A percentile compares a stretch with the other conserved stretches of the same genome.
Conservation (phyloP, 1,284 basidiomycete species). For the Leccinum griseonigrum region DNA sequence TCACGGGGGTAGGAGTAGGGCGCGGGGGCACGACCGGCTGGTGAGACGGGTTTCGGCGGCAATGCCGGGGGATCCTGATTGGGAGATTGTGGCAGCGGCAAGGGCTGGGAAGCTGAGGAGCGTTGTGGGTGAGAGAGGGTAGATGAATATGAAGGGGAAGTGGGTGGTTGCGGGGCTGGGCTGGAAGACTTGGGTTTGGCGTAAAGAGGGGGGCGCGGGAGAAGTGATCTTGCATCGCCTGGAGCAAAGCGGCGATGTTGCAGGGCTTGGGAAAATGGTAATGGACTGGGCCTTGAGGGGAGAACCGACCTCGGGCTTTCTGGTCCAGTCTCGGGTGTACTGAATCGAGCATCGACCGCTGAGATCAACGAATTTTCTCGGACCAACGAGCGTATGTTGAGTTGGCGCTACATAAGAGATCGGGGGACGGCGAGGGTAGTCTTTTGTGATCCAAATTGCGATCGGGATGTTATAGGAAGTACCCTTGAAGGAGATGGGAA, state of each 20-base stretch:
- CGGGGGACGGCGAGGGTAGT: conserved; percentile 81
- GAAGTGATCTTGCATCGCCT: conserved; percentile 79
- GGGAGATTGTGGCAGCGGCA: conserved; percentile 15
- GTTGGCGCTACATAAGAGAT: conserved; percentile 97
- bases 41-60: conserved; percentile 44
- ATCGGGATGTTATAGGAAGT: conserved; percentile 93
- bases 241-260: conserved; percentile 62
- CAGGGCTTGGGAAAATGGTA: conserved; percentile 51
- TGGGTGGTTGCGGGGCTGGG: conserved; percentile 19
- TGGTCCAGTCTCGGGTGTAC: conserved; percentile 76
- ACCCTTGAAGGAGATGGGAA: conserved; percentile 81
- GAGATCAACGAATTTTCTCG: conserved; percentile 75
- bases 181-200: conserved; percentile 63
- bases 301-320: conserved; percentile 77
- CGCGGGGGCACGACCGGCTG: conserved; percentile 14
- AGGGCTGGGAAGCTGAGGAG: conserved; percentile 15
- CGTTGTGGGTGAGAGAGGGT: conserved; percentile 17
- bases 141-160: conserved; percentile 19
- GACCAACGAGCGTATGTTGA: conserved; percentile 84
- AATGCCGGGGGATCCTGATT: conserved; percentile 39
- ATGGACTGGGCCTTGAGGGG: conserved; percentile 14
- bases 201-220: conserved; percentile 88
- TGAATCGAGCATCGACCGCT: conserved; percentile 73
- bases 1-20: conserved; percentile 12
- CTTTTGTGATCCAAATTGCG: conserved; percentile 82